Evolutionary conservation across 1,284 basidiomycete genomes (phyloP).

Genomic region (Earliella scabrosa): DNA sequence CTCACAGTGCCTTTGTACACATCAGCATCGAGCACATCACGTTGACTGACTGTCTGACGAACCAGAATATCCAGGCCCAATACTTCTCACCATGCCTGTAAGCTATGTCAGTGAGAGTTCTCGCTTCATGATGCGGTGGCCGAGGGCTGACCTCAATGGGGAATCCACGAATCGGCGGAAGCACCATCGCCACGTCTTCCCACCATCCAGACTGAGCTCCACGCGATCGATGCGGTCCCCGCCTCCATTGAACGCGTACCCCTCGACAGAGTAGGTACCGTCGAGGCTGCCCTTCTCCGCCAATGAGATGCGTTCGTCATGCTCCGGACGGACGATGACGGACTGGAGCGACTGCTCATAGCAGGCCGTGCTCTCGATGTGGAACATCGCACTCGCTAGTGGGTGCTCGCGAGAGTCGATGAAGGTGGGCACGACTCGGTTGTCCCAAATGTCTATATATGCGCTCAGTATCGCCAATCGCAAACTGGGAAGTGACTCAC

Average conservation of each 20-base stretch:
- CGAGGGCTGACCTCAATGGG: slow-evolving; percentile 14
- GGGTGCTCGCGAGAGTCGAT: slow-evolving; percentile 27
- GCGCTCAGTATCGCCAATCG: background rate
- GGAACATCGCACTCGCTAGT: slow-evolving; percentile 22
- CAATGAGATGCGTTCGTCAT: slow-evolving; percentile 21
- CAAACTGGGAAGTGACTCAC: slow-evolving; percentile 8
- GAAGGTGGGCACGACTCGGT: slow-evolving; percentile 28
- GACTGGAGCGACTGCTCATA: slow-evolving; percentile 29
- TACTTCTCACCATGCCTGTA: slow-evolving; percentile 29
- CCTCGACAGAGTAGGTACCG: slow-evolving; percentile 21
- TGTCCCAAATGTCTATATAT: slow-evolving; percentile 27
- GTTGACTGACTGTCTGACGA: background rate
- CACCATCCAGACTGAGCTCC: slow-evolving; percentile 29
- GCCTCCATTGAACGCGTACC: slow-evolving; percentile 28
- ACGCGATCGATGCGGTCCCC: slow-evolving; percentile 27
- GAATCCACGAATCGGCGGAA: slow-evolving; percentile 24
- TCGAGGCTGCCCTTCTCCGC: slow-evolving; percentile 3
- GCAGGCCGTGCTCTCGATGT: slow-evolving; percentile 27
- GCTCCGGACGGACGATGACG: slow-evolving; percentile 27
- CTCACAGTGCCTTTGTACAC: slow-evolving; percentile 27
- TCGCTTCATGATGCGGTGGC: no score
- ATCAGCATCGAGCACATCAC: no score
- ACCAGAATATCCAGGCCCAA: slow-evolving; percentile 34
- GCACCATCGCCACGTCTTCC: slow-evolving; percentile 30
- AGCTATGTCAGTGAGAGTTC: background rate